phyloP scores from a whole-genome alignment of 2,329 filamentous ascomycete genomes.

The Fusarium beomiforme region DNA sequence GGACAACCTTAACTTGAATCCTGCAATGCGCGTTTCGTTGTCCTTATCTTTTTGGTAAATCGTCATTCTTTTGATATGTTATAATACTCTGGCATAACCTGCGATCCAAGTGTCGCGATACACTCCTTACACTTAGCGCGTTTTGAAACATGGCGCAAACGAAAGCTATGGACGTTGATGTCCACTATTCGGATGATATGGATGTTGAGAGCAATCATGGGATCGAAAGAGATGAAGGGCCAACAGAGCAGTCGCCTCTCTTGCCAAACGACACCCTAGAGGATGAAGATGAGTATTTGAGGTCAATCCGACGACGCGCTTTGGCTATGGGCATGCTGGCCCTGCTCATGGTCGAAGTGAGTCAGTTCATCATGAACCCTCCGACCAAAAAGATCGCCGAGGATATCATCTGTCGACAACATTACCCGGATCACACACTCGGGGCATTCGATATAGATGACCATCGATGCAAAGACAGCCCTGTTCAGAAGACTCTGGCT shows the following conservation, averaged over 20 bases:
- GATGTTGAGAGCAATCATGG: conserved; percentile 22
- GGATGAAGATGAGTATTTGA: conserved; percentile 35
- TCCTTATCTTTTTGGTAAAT: background rate
- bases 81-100: background rate
- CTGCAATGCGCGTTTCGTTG: background rate
- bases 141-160: conserved; percentile 4
- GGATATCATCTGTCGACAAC: conserved; percentile 61
- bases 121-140: background rate
- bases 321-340: conserved; percentile 49
- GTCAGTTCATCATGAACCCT: conserved; percentile 50
- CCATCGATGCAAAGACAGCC: conserved; percentile 58
- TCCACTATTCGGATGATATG: background rate
- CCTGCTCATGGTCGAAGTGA: conserved; percentile 56
- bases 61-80: conserved; percentile 12
- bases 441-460: conserved; percentile 47
- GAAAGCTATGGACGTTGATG: background rate
- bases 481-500: conserved; percentile 62
- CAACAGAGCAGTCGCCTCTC: conserved; percentile 36
- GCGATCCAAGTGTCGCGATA: background rate
- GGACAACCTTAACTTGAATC: conserved; percentile 12
- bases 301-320: conserved; percentile 44
- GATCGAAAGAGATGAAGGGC: background rate
- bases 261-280: conserved; percentile 32
- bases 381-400: conserved; percentile 63
- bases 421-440: conserved; percentile 54